A percentile compares a stretch with the other conserved stretches of the same genome.
Evolutionary conservation across 805 yeast genomes (phyloP).

Genomic region (Cyberlindnera euphorbiiphila): DNA sequence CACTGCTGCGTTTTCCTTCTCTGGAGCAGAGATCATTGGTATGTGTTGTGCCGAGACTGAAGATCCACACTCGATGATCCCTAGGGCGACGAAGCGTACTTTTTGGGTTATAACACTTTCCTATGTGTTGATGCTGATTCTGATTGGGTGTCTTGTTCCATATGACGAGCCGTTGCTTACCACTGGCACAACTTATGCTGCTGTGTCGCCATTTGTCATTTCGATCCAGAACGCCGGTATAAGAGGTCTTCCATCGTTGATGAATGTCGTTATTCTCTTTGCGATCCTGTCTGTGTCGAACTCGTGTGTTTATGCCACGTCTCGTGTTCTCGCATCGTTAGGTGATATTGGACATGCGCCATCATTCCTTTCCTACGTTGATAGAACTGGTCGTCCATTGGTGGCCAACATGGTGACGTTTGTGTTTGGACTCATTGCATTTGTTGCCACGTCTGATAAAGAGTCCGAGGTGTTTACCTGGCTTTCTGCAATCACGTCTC

Average conservation of each 20-base stretch:
- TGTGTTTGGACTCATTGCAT: conserved; percentile 53
- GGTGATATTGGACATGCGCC: conserved; percentile 66
- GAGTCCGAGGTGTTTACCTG: conserved; percentile 57
- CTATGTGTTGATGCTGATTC: conserved; percentile 52
- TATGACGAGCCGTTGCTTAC: conserved; percentile 46
- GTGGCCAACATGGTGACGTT: conserved; percentile 49
- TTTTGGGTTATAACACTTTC: conserved; percentile 74
- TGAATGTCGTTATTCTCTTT: conserved; percentile 65
- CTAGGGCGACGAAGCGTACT: conserved; percentile 73
- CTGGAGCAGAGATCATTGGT: conserved; percentile 70
- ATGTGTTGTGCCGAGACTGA: conserved; percentile 74
- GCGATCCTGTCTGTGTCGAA: conserved; percentile 70
- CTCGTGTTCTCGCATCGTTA: conserved; percentile 61
- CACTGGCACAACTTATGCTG: conserved; percentile 46
- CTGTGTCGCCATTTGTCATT: conserved; percentile 76
- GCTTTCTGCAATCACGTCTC: conserved; percentile 59
- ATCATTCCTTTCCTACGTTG: conserved; percentile 53
- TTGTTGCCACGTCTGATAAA: conserved; percentile 50
- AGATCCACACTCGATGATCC: conserved; percentile 62
- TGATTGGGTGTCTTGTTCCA: conserved; percentile 68
- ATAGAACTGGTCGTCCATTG: conserved; percentile 64
- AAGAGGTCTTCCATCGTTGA: conserved; percentile 56
- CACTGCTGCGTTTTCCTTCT: conserved; percentile 71
- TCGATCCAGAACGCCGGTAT: conserved; percentile 64
- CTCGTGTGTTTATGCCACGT: conserved; percentile 64